These are phyloP conservation scores for Linnemannia schmuckeri DNA, from an alignment of 192 early-diverging fungal genomes.

Conservation along the genomic window DNA sequence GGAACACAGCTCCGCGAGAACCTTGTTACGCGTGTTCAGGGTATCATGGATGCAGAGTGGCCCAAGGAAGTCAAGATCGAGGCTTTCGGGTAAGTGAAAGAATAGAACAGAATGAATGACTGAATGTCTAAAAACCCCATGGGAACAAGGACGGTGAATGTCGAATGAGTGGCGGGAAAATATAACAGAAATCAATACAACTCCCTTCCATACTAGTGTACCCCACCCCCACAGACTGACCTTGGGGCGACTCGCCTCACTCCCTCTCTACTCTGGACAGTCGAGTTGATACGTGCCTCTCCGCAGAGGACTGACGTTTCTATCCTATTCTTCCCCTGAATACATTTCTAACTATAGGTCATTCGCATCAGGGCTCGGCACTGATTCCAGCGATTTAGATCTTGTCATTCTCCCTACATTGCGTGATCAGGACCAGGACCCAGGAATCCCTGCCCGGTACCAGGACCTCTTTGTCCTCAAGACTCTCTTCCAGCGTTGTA, in stretches of 20 bases:
- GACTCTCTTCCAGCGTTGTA: conserved; percentile 53
- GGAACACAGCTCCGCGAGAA: conserved; percentile 44
- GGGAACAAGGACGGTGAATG: not conserved
- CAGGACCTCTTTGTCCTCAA: conserved; percentile 51
- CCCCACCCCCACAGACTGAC: not conserved
- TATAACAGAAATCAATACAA: no score
- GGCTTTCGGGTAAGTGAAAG: conserved; percentile 34
- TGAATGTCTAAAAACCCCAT: not conserved
- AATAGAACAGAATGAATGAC: not conserved
- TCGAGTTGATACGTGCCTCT: not conserved
- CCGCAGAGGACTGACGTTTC: conserved; percentile 8
- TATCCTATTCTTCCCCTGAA: not conserved
- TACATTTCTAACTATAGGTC: conserved; percentile 17
- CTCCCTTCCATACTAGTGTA: no score
- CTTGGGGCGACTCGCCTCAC: not conserved
- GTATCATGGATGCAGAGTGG: conserved; percentile 53
- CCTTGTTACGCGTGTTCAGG: conserved; percentile 46
- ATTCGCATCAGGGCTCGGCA: conserved; percentile 51
- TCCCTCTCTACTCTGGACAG: not conserved
- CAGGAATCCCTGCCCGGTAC: conserved; percentile 27
- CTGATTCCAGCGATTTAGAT: conserved; percentile 49
- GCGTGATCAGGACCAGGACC: conserved; percentile 42
- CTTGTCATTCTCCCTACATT: conserved; percentile 47
- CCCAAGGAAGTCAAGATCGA: conserved; percentile 53
- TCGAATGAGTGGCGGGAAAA: no score